Conservation (phyloP, 2,329 filamentous ascomycete genomes). For the Colletotrichum chrysophilum region DNA sequence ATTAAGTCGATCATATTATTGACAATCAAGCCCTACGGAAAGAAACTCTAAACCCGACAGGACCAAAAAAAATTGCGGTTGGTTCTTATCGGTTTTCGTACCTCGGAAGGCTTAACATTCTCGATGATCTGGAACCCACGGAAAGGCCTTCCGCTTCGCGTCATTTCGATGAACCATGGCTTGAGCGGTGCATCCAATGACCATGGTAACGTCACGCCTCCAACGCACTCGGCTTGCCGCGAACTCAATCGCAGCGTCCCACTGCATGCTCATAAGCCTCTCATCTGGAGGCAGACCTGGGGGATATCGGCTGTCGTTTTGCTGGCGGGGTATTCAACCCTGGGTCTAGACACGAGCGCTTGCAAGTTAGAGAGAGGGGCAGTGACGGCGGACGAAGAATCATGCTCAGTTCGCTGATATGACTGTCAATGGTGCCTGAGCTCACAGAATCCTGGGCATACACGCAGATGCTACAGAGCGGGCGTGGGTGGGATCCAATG, state of each 20-base stretch:
- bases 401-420: not conserved
- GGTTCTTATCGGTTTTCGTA: not conserved
- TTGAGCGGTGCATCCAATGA: not conserved
- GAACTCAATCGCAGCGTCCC: not conserved
- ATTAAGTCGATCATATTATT: conserved; percentile 4
- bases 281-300: not conserved
- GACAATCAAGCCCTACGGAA: not conserved
- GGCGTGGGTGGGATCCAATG: not conserved
- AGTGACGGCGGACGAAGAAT: not conserved
- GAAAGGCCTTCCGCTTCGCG: not conserved
- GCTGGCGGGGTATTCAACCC: conserved; percentile 6
- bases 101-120: not conserved
- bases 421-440: conserved; percentile 7
- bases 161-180: not conserved
- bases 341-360: not conserved
- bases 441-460: conserved; percentile 12
- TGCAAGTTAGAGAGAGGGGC: not conserved
- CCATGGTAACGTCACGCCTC: not conserved
- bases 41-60: not conserved
- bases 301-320: not conserved
- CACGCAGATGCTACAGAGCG: not conserved
- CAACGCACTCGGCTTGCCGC: not conserved
- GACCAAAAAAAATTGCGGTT: not conserved
- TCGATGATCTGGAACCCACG: not conserved
- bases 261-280: not conserved